Evolutionary conservation across 2,329 filamentous ascomycete genomes (phyloP).

Genomic region (Pyrenophora tritici-repentis): DNA sequence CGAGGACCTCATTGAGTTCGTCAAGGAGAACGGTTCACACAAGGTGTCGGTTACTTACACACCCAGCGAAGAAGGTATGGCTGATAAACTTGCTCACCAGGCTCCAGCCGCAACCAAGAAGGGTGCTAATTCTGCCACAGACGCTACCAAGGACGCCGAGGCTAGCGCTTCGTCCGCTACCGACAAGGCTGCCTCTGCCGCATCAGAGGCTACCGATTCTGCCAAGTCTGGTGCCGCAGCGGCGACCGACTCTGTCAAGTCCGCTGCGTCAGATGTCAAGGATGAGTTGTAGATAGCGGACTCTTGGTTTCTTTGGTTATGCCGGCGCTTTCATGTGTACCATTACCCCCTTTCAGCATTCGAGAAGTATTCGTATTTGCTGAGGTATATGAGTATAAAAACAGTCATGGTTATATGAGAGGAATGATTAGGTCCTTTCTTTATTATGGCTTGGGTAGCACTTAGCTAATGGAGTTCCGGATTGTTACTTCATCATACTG

Average conservation of each 20-base stretch:
- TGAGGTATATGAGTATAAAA: conserved; percentile 32
- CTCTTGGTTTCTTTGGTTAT: conserved; percentile 18
- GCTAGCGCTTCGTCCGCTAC: conserved; percentile 49
- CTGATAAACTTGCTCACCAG: conserved; percentile 49
- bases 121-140: conserved; percentile 42
- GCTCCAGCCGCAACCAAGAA: conserved; percentile 46
- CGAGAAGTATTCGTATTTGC: conserved; percentile 17
- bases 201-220: conserved; percentile 43
- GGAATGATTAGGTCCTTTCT: conserved; percentile 16
- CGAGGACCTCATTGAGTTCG: conserved; percentile 88
- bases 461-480: conserved; percentile 39
- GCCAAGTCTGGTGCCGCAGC: conserved; percentile 45
- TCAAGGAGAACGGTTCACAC: conserved; percentile 94
- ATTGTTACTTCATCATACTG: conserved; percentile 20
- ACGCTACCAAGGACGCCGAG: conserved; percentile 48
- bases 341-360: conserved; percentile 29
- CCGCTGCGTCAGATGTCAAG: conserved; percentile 51
- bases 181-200: conserved; percentile 41
- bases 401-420: conserved; percentile 30
- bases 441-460: conserved; percentile 24
- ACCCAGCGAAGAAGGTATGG: conserved; percentile 49
- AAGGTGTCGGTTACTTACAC: conserved; percentile 65
- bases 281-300: conserved; percentile 74
- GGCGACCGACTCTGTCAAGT: conserved; percentile 39
- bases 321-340: conserved; percentile 19